Evolutionary conservation across 768 basidiomycete genomes (phyloP).

Genomic region (Dictyophora rubrovolvata): DNA sequence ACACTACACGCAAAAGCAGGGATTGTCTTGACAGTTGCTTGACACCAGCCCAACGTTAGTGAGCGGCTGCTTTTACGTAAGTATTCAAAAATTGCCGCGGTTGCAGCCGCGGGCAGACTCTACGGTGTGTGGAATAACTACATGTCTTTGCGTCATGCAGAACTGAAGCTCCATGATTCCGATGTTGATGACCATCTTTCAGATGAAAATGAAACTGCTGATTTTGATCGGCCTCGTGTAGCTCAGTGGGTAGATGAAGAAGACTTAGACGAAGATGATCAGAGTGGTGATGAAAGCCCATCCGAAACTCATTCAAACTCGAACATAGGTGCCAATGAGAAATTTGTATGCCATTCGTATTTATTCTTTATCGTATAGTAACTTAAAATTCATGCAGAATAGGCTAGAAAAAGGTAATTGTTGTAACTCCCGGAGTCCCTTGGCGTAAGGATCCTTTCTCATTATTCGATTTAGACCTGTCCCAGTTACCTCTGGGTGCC

Average conservation of each 20-base stretch:
- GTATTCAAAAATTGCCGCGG: no score
- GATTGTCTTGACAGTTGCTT: no score
- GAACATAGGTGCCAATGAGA: conserved; percentile 12
- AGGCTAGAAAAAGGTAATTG: conserved; percentile 2
- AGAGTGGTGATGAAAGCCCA: conserved; percentile 8
- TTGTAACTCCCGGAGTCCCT: neutral
- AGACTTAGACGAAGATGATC: conserved; percentile 11
- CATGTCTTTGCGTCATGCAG: neutral
- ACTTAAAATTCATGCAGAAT: neutral
- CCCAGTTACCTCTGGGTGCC: conserved; percentile 51
- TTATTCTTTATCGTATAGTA: neutral
- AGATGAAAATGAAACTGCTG: conserved; percentile 17
- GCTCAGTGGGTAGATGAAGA: conserved; percentile 52
- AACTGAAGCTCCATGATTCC: conserved; percentile 1
- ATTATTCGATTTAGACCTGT: conserved; percentile 34
- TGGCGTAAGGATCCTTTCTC: neutral
- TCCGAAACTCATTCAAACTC: neutral
- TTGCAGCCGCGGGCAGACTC: no score
- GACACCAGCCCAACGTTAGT: no score
- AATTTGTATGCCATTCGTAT: conserved; percentile 11
- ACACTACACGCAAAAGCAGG: no score
- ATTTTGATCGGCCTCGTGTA: conserved; percentile 45
- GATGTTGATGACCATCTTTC: conserved; percentile 7
- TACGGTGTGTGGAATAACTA: no score
- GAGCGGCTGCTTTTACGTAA: no score